phyloP scores from a whole-genome alignment of 192 early-diverging fungal genomes.

The Dispira parvispora region DNA sequence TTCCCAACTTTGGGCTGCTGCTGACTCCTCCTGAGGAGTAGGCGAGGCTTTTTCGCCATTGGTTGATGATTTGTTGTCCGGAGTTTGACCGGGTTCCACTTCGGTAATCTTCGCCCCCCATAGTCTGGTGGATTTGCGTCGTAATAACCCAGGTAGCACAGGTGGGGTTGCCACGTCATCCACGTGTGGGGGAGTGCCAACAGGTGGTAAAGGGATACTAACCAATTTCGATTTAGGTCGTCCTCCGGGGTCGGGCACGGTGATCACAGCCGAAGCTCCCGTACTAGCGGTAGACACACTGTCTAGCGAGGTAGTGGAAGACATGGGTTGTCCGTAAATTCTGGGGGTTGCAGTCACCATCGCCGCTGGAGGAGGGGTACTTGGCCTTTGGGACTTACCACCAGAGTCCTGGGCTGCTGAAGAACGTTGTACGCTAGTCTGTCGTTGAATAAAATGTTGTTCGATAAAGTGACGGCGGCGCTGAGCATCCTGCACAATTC shows the following conservation, averaged over 20 bases:
- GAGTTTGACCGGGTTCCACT: constrained; percentile 15
- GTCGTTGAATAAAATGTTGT: neutral
- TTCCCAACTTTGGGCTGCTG: too few relatives aligned
- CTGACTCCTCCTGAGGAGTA: too few relatives aligned
- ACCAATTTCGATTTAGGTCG: too few relatives aligned
- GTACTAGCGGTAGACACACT: neutral
- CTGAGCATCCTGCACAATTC: constrained; percentile 5
- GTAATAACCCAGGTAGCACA: constrained; percentile 17
- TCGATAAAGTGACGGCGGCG: constrained; percentile 1
- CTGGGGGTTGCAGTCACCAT: neutral
- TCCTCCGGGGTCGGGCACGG: too few relatives aligned
- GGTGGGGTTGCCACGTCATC: neutral
- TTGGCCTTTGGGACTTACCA: neutral
- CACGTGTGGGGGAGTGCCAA: neutral
- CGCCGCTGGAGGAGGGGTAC: neutral
- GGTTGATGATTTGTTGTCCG: too few relatives aligned
- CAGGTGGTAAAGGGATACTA: too few relatives aligned
- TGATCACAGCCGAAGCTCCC: neutral
- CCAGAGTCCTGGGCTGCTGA: too few relatives aligned
- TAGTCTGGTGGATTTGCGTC: constrained; percentile 31
- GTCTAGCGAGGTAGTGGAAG: neutral
- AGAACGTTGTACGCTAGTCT: neutral
- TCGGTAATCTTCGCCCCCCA: constrained; percentile 31
- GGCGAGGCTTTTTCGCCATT: too few relatives aligned
- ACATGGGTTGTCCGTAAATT: too few relatives aligned